phyloP scores from a whole-genome alignment of 140 eudicot species.

The Flaveria floridana region DNA sequence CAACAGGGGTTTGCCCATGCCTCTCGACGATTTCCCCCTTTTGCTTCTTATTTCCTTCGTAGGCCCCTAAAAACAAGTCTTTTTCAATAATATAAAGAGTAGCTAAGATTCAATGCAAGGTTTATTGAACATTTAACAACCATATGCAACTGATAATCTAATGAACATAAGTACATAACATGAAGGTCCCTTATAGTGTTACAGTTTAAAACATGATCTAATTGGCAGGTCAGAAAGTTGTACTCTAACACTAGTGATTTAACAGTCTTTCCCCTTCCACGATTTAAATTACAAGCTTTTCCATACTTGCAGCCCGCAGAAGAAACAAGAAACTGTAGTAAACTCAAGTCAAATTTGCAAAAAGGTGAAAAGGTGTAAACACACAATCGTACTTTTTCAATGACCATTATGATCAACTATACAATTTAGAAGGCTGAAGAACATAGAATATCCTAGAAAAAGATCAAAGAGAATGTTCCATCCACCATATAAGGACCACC shows the following conservation, averaged over 20 bases:
- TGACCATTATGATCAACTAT: not conserved
- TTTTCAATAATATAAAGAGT: not conserved
- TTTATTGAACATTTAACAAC: not conserved
- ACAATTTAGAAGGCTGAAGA: no score
- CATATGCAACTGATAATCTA: no score
- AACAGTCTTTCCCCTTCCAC: slow-evolving; percentile 45
- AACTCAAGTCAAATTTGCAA: slow-evolving; percentile 23
- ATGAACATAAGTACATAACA: no score
- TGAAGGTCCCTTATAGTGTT: no score
- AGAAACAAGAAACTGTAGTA: slow-evolving; percentile 62
- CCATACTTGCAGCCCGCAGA: slow-evolving; percentile 81
- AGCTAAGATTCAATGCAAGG: not conserved
- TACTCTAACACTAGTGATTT: slow-evolving; percentile 30
- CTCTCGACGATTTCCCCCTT: slow-evolving; percentile 48
- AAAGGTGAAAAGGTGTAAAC: slow-evolving; percentile 24
- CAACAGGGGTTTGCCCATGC: slow-evolving; percentile 38
- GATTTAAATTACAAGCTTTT: slow-evolving; percentile 65
- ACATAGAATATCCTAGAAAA: not conserved
- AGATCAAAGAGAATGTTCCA: not conserved
- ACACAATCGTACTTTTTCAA: not conserved
- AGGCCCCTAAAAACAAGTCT: slow-evolving; percentile 34
- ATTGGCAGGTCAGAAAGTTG: no score
- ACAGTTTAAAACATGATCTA: no score
- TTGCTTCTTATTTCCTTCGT: slow-evolving; percentile 37
- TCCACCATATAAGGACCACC: not conserved